Conservation (phyloP, 2,329 filamentous ascomycete species). For the Thelonectria discophora region DNA sequence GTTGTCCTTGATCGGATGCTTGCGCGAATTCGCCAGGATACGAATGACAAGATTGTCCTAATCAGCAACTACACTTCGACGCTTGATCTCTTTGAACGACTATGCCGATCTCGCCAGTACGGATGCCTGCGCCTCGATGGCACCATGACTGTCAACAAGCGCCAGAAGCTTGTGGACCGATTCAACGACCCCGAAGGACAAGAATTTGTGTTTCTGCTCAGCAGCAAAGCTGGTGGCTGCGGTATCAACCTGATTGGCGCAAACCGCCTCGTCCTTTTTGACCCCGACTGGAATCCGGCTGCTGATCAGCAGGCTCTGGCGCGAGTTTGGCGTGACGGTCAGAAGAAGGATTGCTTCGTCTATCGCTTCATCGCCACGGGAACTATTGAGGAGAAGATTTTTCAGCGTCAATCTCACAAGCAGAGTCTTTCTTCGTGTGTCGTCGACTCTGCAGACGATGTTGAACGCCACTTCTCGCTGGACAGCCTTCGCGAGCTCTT, state of each 20-base stretch:
- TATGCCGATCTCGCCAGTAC: constrained; percentile 87
- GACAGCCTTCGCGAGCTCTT: constrained; percentile 93
- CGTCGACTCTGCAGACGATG: constrained; percentile 95
- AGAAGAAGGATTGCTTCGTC: constrained; percentile 99
- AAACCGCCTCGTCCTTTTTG: constrained; percentile 94
- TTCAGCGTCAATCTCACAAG: constrained; percentile 98
- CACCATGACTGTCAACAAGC: constrained; percentile 97
- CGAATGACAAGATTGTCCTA: constrained; percentile 98
- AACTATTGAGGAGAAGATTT: constrained; percentile 99
- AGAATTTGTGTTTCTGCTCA: constrained; percentile 96
- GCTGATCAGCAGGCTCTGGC: constrained; percentile 97
- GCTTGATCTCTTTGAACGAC: constrained; percentile 89
- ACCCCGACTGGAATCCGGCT: constrained; percentile 97
- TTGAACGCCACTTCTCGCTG: constrained; percentile 94
- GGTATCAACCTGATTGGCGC: constrained; percentile 95
- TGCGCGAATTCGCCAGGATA: constrained; percentile 91
- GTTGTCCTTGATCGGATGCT: constrained; percentile 98
- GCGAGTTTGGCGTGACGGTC: constrained; percentile 97
- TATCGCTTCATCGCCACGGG: constrained; percentile 99
- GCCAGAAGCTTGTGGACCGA: constrained; percentile 95
- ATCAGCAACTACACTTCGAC: constrained; percentile 99
- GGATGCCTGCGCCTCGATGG: constrained; percentile 91
- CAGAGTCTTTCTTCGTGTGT: constrained; percentile 96
- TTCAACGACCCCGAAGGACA: constrained; percentile 93
- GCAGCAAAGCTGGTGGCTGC: constrained; percentile 95